phyloP scores from a whole-genome alignment of 2,329 filamentous ascomycete genomes.

The Curvularia sp. region DNA sequence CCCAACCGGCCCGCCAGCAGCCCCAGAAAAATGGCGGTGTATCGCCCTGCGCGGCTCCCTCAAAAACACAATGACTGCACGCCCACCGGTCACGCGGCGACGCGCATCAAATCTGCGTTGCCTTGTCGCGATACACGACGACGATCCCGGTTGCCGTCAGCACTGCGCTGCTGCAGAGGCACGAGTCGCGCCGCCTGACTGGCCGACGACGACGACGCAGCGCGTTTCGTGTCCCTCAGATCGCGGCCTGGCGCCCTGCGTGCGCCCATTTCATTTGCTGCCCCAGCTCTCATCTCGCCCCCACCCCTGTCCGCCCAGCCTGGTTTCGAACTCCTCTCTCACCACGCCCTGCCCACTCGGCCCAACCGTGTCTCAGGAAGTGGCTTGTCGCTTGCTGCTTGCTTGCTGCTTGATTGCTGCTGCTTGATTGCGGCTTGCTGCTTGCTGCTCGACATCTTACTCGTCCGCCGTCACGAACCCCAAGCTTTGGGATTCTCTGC shows the following conservation, averaged over 20 bases:
- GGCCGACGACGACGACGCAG: constrained; percentile 32
- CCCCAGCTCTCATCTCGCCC: constrained; percentile 30
- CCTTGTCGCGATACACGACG: constrained; percentile 30
- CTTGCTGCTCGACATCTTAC: constrained; percentile 22
- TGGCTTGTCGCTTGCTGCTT: constrained; percentile 15
- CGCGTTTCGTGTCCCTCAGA: constrained; percentile 38
- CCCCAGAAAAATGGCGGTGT: constrained; percentile 44
- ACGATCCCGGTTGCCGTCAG: constrained; percentile 33
- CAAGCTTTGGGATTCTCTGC: constrained; percentile 11
- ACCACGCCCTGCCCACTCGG: constrained; percentile 30
- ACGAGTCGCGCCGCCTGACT: constrained; percentile 73
- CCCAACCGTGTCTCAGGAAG: constrained; percentile 33
- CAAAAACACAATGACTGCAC: constrained; percentile 2
- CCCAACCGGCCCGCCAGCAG: neutral
- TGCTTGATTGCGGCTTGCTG: neutral
- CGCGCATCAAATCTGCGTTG: constrained; percentile 25
- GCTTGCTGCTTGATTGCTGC: neutral
- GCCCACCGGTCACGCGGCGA: constrained; percentile 26
- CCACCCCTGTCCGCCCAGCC: constrained; percentile 33
- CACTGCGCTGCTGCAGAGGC: constrained; percentile 60
- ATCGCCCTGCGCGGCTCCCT: neutral
- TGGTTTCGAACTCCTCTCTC: constrained; percentile 27
- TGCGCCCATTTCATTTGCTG: constrained; percentile 43
- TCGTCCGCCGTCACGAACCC: constrained; percentile 18
- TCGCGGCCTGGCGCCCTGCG: constrained; percentile 20